phyloP scores from a whole-genome alignment of 345 rosid genomes.

The Lepidium sativum region DNA sequence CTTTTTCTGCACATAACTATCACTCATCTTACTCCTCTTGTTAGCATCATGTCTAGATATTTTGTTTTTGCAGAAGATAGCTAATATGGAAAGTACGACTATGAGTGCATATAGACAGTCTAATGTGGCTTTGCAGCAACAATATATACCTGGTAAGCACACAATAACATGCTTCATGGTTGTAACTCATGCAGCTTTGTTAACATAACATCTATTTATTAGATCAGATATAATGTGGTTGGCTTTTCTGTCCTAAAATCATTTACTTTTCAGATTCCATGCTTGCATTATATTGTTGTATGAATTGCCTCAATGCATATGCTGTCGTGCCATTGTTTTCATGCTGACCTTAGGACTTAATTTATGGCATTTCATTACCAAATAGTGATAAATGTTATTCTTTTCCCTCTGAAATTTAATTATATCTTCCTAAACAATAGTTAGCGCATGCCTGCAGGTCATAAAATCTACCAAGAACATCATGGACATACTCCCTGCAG shows the following conservation, averaged over 20 bases:
- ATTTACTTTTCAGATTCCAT: background rate
- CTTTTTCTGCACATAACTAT: background rate
- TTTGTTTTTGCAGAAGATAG: constrained; percentile 21
- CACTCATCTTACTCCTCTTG: background rate
- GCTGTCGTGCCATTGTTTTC: background rate
- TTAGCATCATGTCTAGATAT: background rate
- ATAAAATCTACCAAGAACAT: constrained; percentile 21
- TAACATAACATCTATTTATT: background rate
- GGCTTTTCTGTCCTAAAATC: background rate
- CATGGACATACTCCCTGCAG: constrained; percentile 30
- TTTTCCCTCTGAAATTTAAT: background rate
- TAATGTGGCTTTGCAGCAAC: constrained; percentile 7
- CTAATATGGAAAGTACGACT: constrained; percentile 1
- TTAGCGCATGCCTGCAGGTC: constrained; percentile 23
- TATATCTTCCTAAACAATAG: background rate
- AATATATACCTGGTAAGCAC: constrained; percentile 3
- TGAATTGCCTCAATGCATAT: background rate
- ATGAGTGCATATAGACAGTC: background rate
- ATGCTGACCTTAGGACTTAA: background rate
- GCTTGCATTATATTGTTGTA: background rate
- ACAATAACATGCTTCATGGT: background rate
- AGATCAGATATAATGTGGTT: background rate
- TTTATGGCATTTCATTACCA: background rate
- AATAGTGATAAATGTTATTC: background rate
- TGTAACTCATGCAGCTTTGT: background rate